Evolutionary conservation across 2,329 filamentous ascomycete genomes (phyloP), one percentile per base, ranked within the genome.

Genomic region (Thermoascus crustaceus): DNA sequence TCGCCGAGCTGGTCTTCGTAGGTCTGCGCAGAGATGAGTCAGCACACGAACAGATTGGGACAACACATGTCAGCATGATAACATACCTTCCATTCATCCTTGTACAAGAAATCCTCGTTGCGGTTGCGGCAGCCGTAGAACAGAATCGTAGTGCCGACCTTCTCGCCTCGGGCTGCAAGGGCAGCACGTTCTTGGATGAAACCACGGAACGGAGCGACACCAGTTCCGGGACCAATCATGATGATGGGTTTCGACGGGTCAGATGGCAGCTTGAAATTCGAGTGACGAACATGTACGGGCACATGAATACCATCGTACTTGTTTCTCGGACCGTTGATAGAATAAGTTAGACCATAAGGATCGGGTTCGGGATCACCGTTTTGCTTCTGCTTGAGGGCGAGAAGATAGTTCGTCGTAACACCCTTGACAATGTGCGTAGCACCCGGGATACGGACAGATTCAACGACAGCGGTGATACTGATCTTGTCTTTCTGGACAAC

Each of bases 191-290:
- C 91, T 58, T 96, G 91, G 7, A 98, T 74, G 58, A 98, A 98
- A 5, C 75, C 91, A 48, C 91, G 81, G 78, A 98, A 95, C 11
- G 91, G 91, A 17, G 91, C 91, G 37, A 95, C 87, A 70, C 91
- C 91, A 35, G 91, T 96, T 57, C 91, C 91, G 8, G 91, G 91
- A 16, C 91, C 91, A 49, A 96, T 78, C 80, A 95, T 88, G 61
- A 98, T 94, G 50, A 98, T 71, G 19, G 91, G 91, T 66, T 93
- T 94, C 32, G 82, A 78, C 3, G 91, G 87, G 53, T 98, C 88
- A 10, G 91, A 95, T 6, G 91, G 91, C 19, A 98, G 77, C 71
- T 96, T 96, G 77, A 98, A 98, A 71, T 96, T 98, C 46, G 91
- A 96, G 67, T 95, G 89, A 46, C 91, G 85, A 40, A 98, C 80